Evolutionary conservation across 2,329 filamentous ascomycete genomes (phyloP).

Genomic region (Aspergillus fumigatiaffinis): DNA sequence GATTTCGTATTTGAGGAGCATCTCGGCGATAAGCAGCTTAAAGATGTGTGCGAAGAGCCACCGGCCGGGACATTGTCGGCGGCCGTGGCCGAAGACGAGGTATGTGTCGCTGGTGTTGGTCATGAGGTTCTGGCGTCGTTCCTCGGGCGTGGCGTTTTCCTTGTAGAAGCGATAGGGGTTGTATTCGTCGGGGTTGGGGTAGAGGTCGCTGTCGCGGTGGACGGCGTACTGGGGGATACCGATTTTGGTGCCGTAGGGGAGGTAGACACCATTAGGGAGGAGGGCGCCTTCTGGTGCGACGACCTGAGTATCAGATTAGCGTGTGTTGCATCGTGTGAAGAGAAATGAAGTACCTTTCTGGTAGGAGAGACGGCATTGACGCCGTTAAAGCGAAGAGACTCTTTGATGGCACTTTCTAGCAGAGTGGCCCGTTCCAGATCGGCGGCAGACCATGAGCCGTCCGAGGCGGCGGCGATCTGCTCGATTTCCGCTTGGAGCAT

Average conservation of each 20-base stretch:
- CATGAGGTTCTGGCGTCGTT: conserved; percentile 5
- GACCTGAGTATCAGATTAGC: background rate
- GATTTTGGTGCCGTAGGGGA: conserved; percentile 11
- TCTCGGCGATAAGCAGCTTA: conserved; percentile 10
- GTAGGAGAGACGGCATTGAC: conserved; percentile 13
- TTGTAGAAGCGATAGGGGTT: conserved; percentile 12
- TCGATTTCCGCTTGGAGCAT: conserved; percentile 7
- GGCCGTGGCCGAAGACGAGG: conserved; percentile 12
- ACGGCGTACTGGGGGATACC: conserved; percentile 13
- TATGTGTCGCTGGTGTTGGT: conserved; percentile 10
- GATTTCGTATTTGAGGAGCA: conserved; percentile 13
- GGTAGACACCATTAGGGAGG: conserved; percentile 7
- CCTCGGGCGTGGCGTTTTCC: background rate
- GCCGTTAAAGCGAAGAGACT: conserved; percentile 11
- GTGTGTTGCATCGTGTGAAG: background rate
- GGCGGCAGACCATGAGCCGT: conserved; percentile 6
- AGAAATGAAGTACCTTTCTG: background rate
- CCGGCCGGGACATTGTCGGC: conserved; percentile 11
- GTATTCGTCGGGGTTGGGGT: conserved; percentile 8
- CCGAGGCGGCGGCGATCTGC: background rate
- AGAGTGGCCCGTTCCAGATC: conserved; percentile 4
- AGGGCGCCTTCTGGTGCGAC: conserved; percentile 6
- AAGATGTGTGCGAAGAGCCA: conserved; percentile 12
- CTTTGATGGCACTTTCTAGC: conserved; percentile 12
- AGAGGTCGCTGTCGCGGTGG: conserved; percentile 11